Evolutionary conservation across 2,329 filamentous ascomycete genomes (phyloP).

Genomic region (Coniochaeta prunicola): DNA sequence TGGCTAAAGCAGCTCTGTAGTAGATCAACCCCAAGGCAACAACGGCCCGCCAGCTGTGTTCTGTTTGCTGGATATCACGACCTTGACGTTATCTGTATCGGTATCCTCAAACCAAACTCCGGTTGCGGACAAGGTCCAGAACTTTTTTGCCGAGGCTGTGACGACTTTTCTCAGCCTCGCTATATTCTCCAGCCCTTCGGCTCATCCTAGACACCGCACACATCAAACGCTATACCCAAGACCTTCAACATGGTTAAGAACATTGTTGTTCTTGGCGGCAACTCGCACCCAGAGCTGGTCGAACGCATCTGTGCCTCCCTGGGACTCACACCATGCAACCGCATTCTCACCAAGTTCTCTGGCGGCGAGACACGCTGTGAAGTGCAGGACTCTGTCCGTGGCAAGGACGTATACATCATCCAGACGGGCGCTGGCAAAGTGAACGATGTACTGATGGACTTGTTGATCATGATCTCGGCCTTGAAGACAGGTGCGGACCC

Average conservation of each 20-base stretch:
- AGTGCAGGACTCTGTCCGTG: slow-evolving; percentile 91
- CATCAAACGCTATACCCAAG: not conserved
- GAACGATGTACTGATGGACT: slow-evolving; percentile 93
- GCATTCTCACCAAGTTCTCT: slow-evolving; percentile 85
- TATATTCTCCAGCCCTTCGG: not conserved
- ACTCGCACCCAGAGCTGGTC: slow-evolving; percentile 82
- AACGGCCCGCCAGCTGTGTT: not conserved
- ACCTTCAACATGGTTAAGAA: slow-evolving; percentile 71
- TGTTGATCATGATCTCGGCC: slow-evolving; percentile 94
- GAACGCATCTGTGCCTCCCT: slow-evolving; percentile 84
- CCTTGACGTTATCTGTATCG: not conserved
- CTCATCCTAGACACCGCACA: not conserved
- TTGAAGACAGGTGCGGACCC: slow-evolving; percentile 58
- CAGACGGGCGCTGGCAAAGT: slow-evolving; percentile 86
- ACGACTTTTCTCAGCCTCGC: not conserved
- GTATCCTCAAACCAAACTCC: not conserved
- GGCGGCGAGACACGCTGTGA: slow-evolving; percentile 93
- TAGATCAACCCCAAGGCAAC: not conserved
- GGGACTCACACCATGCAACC: slow-evolving; percentile 76
- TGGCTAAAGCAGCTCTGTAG: slow-evolving; percentile 1
- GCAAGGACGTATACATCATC: slow-evolving; percentile 98
- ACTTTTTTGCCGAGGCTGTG: not conserved
- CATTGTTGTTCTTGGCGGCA: slow-evolving; percentile 87
- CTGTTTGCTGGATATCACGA: not conserved
- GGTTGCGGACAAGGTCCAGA: not conserved